Evolutionary conservation across 352 stramenopile genomes (phyloP).

Genomic region (Phytophthora crassamura): DNA sequence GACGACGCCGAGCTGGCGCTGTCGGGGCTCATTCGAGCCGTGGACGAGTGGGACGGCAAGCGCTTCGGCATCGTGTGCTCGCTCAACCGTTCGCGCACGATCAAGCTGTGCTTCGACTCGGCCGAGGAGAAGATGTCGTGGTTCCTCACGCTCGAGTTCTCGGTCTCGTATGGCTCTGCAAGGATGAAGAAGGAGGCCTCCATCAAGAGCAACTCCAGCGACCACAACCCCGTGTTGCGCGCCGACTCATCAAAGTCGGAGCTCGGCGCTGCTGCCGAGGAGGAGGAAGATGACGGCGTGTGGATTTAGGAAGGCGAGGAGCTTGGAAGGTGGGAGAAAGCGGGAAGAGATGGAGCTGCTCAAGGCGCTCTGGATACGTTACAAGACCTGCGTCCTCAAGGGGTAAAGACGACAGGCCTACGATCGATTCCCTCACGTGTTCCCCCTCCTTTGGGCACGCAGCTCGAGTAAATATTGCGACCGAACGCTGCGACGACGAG

Average conservation of each 20-base stretch:
- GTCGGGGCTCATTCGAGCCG: conserved; percentile 68
- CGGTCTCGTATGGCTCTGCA: conserved; percentile 66
- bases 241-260: conserved; percentile 53
- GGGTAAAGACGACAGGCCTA: conserved; percentile 19
- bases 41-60: conserved; percentile 80
- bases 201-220: conserved; percentile 45
- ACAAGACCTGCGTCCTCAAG: conserved; percentile 10
- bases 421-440: neutral
- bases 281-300: conserved; percentile 67
- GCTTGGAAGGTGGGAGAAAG: neutral
- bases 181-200: conserved; percentile 80
- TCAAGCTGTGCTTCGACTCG: conserved; percentile 83
- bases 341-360: conserved; percentile 18
- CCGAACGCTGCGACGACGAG: conserved; percentile 20
- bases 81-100: conserved; percentile 72
- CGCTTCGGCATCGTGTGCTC: conserved; percentile 74
- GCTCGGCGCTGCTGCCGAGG: conserved; percentile 19
- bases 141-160: conserved; percentile 83
- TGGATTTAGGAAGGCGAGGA: conserved; percentile 57
- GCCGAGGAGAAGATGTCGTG: conserved; percentile 86
- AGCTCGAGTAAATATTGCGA: conserved; percentile 45
- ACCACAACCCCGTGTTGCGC: conserved; percentile 46
- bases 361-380: conserved; percentile 16
- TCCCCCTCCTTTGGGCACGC: conserved; percentile 20
- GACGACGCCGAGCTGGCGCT: conserved; percentile 72